Evolutionary conservation across 2,329 filamentous ascomycete genomes (phyloP), one percentile per base, ranked within the genome.

Genomic region (Ilyonectria destructans): DNA sequence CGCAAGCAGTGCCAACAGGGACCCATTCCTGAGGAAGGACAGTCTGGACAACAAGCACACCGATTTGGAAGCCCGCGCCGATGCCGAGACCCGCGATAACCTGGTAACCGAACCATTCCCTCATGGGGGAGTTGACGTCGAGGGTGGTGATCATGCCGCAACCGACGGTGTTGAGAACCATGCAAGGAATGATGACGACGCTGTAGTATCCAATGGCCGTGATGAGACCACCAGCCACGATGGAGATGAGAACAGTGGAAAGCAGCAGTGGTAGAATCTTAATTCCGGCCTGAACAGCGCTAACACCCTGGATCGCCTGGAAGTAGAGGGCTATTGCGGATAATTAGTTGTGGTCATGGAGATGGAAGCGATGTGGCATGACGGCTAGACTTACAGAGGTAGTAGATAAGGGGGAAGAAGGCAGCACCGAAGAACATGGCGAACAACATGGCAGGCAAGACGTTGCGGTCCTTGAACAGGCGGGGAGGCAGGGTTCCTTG

Each of bases 71-170:
- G 46, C 84, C 84, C 3, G 82, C 75, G 45, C 85, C 85, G 31
- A 87, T 82, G 29, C 88, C 89, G 2, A 89, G 79, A 35, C 88
- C 89, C 19, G 83, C 80, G 26, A 91, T 75, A 48, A 88, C 85
- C 75, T 90, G 88, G 76, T 87, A 90, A 19, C 88, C 88, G 69
- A 90, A 87, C 88, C 88, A 91, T 43, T 83, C 79, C 13, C 78
- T 75, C 1, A 85, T 77, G 1, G 82, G 80, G 6, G 86, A 89
- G 70, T 82, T 69, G 3, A 86, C 79, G 35, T 79, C 77, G 12
- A 89, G 83, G 0, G 87, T 89, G 1, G 87, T 86, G 67, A 91
- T 82, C 61, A 91, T 82, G 17, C 88, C 89, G 3, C 82, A 77
- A 9, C 88, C 87, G 62, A 89, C 76, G 43, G 85, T 74, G 71